Evolutionary conservation across 2,329 filamentous ascomycete genomes (phyloP), one percentile per base, ranked within the genome.

Genomic region (Fusarium papillatum): DNA sequence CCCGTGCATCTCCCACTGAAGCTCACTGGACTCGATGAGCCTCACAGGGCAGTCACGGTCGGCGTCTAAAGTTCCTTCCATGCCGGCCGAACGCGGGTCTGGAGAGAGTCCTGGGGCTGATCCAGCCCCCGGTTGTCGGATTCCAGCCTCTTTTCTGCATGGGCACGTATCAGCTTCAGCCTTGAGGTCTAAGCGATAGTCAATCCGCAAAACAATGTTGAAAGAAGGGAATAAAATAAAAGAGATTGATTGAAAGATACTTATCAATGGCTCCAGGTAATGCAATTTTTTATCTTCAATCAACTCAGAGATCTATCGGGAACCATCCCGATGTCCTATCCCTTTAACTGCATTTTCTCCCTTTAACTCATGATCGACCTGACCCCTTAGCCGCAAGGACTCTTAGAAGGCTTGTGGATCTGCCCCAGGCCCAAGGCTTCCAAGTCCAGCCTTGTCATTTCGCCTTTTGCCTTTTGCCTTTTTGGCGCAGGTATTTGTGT

Each of bases 361-460:
- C 50, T 46, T 26, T 19, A 64, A 38, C 29, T 31, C 71, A 71
- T 71, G 73, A 75, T 75, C 73, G 66, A 68, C 66, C 63, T 63
- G 69, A 70, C 55, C 64, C 72, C 73, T 75, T 75, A 76, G 70
- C 69, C 72, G 66, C 73, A 75, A 76, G 66, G 50, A 34, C 50
- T 55, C 29, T 34, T 11, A 34, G 13, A 70, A 75, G 73, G 55
- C 48, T 75, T 55, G 73, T 75, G 73, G 73, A 76, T 74, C 73
- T 75, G 69, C 66, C 73, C 73, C 73, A 71, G 70, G 73, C 64
- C 60, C 73, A 55, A 76, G 53, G 73, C 70, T 73, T 71, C 63
- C 53, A 53, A 53, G 63, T 66, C 72, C 72, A 72, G 72, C 67
- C 70, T 76, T 76, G 74, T 71, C 70, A 68, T 73, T 65, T 65